Evolutionary conservation across 2,329 filamentous ascomycete genomes (phyloP).

Genomic region (Arthrobotrys sinensis): DNA sequence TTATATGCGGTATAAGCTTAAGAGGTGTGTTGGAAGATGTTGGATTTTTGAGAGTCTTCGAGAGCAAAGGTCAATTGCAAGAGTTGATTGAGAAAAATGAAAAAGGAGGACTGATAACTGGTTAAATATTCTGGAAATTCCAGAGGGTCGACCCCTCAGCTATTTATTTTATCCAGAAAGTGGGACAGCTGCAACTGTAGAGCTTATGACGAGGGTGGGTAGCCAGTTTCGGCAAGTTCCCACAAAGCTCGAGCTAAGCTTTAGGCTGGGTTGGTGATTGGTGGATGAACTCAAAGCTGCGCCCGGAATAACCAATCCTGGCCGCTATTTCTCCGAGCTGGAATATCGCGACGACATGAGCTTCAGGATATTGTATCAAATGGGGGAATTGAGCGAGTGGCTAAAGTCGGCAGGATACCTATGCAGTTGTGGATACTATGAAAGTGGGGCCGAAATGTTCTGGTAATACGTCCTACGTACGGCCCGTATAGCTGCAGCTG

Average conservation of each 20-base stretch:
- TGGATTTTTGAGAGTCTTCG: slow-evolving; percentile 22
- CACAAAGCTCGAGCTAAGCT: slow-evolving; percentile 36
- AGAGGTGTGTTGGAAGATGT: slow-evolving; percentile 32
- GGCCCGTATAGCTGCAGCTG: no score
- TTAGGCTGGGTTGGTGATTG: slow-evolving; percentile 36
- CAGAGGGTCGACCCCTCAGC: slow-evolving; percentile 32
- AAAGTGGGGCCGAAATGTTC: neutral
- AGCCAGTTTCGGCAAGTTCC: slow-evolving; percentile 59
- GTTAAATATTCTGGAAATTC: slow-evolving; percentile 14
- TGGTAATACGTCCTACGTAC: neutral
- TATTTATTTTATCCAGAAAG: slow-evolving; percentile 47
- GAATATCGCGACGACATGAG: slow-evolving; percentile 1
- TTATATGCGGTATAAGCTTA: neutral
- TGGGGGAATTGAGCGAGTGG: slow-evolving; percentile 33
- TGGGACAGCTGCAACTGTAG: slow-evolving; percentile 23
- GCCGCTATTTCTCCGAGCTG: slow-evolving; percentile 53
- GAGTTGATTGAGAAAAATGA: neutral
- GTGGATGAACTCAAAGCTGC: slow-evolving; percentile 59
- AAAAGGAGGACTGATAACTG: slow-evolving; percentile 13
- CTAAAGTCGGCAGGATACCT: slow-evolving; percentile 42
- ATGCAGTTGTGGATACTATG: slow-evolving; percentile 5
- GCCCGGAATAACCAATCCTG: slow-evolving; percentile 54
- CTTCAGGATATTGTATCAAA: slow-evolving; percentile 19
- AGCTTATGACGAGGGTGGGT: slow-evolving; percentile 37
- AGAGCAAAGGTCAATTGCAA: neutral